Base-by-base conservation (phyloP, 2,329 filamentous ascomycete species). In the Ophiostoma pallidulum region DNA sequence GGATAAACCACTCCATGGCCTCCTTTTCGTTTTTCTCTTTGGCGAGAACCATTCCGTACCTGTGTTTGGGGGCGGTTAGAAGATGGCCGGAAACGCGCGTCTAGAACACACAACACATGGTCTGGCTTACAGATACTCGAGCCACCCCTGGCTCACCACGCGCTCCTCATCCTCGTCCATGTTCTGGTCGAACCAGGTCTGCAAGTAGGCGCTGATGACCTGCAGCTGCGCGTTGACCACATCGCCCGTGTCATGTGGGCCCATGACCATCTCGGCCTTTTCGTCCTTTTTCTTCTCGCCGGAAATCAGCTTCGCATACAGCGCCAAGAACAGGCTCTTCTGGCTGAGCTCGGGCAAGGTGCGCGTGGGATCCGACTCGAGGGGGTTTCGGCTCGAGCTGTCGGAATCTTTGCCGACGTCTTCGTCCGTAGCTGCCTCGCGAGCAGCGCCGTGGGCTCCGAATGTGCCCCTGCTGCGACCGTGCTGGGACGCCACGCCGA, bases 251-350 rank as follows among this genome's bases (percentile, higher is more conserved):
- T 98, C 92, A 50, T 90, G 82, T 1, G 92, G 91, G 0, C 92
- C 92, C 66, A 97, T 80, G 43, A 98, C 86, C 85, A 96, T 96
- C 67, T 98, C 92, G 19, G 86, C 88, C 49, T 97, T 91, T 64
- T 98, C 92, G 58, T 95, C 87, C 65, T 91, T 95, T 54, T 87
- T 81, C 71, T 97, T 96, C 71, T 98, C 92, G 2, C 92, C 92
- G 0, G 90, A 85, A 54, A 97, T 78, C 61, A 90, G 89, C 60
- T 91, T 94, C 38, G 92, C 87, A 59, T 98, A 98, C 4, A 97
- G 71, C 0, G 89, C 85, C 10, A 98, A 73, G 60, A 98, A 98
- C 18, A 97, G 66, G 45, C 91, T 89, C 66, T 91, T 94, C 63
- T 96, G 89, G 61, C 90, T 96, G 44, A 96, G 62, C 45, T 66